Conservation (phyloP, 1,284 basidiomycete genomes). For the Pterulicium gracile region DNA sequence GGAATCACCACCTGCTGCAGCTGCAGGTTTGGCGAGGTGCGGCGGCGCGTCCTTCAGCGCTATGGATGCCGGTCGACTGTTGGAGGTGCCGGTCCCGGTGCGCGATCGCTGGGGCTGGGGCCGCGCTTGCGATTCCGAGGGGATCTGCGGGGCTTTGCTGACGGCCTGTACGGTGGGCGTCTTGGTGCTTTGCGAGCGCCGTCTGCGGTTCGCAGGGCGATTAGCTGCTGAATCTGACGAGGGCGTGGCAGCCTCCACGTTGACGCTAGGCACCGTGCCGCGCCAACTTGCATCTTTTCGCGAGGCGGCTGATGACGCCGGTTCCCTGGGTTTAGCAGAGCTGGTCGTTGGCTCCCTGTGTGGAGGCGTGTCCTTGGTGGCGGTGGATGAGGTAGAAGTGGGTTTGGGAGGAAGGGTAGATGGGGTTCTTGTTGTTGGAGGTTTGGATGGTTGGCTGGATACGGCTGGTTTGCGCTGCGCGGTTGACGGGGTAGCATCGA, state of each 20-base stretch:
- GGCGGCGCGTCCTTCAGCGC: conserved; percentile 48
- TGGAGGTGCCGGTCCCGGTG: conserved; percentile 17
- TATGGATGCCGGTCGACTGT: conserved; percentile 22
- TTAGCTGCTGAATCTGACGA: background rate
- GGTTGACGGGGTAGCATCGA: conserved; percentile 14
- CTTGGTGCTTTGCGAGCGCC: background rate
- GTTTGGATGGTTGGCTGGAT: background rate
- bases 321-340: background rate
- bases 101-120: conserved; percentile 18
- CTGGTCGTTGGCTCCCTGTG: conserved; percentile 6
- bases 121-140: background rate
- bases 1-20: conserved; percentile 24
- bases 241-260: background rate
- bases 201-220: background rate
- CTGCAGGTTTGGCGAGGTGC: conserved; percentile 29
- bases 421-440: background rate
- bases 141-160: background rate
- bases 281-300: background rate
- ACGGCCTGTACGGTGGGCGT: background rate
- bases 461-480: background rate
- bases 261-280: background rate
- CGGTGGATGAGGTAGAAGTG: background rate
- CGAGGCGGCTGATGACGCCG: background rate
- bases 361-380: conserved; percentile 15
- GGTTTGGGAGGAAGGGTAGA: background rate